Conservation (phyloP, 73 alveolate genomes). For the Tetrahymena thermophila region DNA sequence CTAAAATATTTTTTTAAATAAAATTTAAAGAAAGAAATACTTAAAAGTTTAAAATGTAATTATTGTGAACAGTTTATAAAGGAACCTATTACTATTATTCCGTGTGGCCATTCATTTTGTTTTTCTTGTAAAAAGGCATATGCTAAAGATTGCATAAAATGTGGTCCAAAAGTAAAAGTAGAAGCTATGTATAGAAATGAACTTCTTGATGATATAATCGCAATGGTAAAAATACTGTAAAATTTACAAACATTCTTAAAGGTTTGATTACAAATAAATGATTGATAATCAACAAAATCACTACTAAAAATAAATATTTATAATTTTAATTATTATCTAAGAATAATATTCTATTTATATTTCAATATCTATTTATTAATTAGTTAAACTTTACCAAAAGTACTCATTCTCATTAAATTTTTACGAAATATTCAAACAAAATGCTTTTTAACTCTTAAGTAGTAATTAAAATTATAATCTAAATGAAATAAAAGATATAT, state of each 20-base stretch:
- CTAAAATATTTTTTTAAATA: neutral
- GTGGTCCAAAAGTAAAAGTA: slow-evolving; percentile 40
- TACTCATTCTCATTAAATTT: too few species aligned
- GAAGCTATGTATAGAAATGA: slow-evolving; percentile 50
- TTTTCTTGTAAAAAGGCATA: slow-evolving; percentile 39
- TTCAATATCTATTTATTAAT: neutral
- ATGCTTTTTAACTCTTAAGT: too few species aligned
- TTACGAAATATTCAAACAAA: too few species aligned
- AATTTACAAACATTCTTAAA: neutral
- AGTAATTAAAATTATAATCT: too few species aligned
- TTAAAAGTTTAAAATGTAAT: slow-evolving; percentile 19
- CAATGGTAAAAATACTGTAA: slow-evolving; percentile 18
- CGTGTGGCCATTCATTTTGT: slow-evolving; percentile 46
- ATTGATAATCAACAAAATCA: neutral
- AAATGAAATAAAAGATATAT: too few species aligned
- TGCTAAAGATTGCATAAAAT: slow-evolving; percentile 30
- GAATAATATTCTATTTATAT: neutral
- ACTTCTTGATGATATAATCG: slow-evolving; percentile 32
- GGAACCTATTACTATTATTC: slow-evolving; percentile 36
- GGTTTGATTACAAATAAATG: neutral
- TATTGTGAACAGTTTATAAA: slow-evolving; percentile 33
- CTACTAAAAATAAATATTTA: neutral
- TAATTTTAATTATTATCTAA: neutral
- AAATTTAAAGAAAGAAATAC: slow-evolving; percentile 13
- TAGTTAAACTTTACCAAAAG: neutral